Evolutionary conservation across 257 asterid genomes (phyloP).

Genomic region (Catharanthus roseus): DNA sequence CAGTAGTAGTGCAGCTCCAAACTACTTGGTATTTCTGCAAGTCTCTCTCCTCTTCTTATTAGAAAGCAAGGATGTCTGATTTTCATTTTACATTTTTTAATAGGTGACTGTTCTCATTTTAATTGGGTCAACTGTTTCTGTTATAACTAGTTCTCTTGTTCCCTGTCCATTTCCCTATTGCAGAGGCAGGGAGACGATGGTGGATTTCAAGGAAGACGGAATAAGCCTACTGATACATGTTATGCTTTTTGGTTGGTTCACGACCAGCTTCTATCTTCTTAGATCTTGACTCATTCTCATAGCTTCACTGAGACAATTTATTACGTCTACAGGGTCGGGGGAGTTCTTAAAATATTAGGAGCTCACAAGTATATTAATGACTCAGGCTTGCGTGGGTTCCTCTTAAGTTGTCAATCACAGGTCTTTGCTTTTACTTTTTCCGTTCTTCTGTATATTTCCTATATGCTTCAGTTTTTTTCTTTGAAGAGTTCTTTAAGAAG

Average conservation of each 20-base stretch:
- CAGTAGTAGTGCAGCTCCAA: background rate
- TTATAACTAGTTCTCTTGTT: background rate
- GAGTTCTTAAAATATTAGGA: conserved; percentile 70
- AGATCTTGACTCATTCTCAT: conserved; percentile 4
- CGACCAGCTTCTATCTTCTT: conserved; percentile 1
- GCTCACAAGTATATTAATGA: conserved; percentile 57
- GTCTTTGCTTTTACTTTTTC: conserved; percentile 36
- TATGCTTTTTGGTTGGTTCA: conserved; percentile 83
- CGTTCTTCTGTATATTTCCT: background rate
- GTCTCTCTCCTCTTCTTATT: background rate
- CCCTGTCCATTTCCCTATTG: conserved; percentile 18
- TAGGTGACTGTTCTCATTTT: background rate
- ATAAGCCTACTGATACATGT: conserved; percentile 85
- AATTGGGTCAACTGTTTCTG: background rate
- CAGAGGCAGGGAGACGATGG: conserved; percentile 90
- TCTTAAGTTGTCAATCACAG: conserved; percentile 77
- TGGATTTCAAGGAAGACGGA: conserved; percentile 88
- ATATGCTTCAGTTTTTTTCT: background rate
- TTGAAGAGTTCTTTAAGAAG: background rate
- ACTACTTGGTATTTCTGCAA: background rate
- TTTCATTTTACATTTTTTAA: background rate
- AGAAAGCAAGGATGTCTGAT: background rate
- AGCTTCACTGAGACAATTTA: conserved; percentile 11
- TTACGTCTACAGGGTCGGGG: conserved; percentile 71
- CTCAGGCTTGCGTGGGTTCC: conserved; percentile 56